Base-by-base conservation (phyloP, 2,329 filamentous ascomycete genomes). In the Sordariomycetes sp. region DNA sequence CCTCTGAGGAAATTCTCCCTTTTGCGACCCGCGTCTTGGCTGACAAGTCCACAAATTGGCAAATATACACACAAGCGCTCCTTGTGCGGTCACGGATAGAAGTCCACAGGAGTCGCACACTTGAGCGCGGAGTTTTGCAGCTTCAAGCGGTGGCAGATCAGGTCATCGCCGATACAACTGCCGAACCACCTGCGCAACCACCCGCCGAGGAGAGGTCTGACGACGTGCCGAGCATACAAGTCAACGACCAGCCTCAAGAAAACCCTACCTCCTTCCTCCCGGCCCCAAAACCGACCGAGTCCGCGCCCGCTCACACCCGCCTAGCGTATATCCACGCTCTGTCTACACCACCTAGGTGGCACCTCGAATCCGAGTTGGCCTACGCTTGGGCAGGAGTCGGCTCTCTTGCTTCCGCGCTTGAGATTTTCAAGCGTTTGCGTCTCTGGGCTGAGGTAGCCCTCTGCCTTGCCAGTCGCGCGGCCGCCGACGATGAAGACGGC, bases 371-470 rank as follows among this genome's bases (percentile, higher is more conserved):
- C 0, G 92, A 98, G 53, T 70, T 98, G 11, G 92, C 92, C 2
- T 79, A 86, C 40, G 78, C 87, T n/a, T 98, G 92, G 92, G 83
- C 88, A 1, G 74, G 77, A 31, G 73, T 95, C 3, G 92, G 92
- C 8, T 93, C 87, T 26, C 64, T 98, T 3, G 72, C 86, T 4
- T 94, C 88, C 1, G 92, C 92, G 0, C 71, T 98, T 2, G 92
- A 95, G 40, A 96, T 98, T 40, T 98, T 96, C 59, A 88, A 94
- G 59, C 75, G 92, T 4, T 64, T 98, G 14, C 79, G 87, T 37
- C 80, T 96, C 55, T 96, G 92, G 87, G 85, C 92, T 2, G 92
- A 98, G 59, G 86, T 88, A 5, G 90, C 92, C 0, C 68, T 98
- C 2, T 98, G 92, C 54, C 81, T 86, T 47, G 88, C 86, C 10